A percentile compares a stretch with the other conserved stretches of the same genome.
Conservation (phyloP, 129 eudicot species). For the Ambrosia trifida region DNA sequence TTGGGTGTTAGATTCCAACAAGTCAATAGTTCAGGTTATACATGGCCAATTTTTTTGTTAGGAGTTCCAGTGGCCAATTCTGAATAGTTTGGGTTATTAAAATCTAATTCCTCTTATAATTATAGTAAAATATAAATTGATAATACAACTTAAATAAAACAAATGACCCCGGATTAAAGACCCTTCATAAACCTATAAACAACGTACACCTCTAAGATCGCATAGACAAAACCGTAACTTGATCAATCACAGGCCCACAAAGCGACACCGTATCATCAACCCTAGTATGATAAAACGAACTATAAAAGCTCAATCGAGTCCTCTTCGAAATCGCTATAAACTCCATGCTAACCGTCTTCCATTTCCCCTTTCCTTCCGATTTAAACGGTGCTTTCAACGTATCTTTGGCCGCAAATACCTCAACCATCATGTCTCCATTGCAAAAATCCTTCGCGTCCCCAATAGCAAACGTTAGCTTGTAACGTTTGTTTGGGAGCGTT, state of each 20-base stretch:
- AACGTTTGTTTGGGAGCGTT: constrained; percentile 54
- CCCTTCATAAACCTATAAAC: neutral
- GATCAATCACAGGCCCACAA: constrained; percentile 90
- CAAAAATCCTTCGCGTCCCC: constrained; percentile 82
- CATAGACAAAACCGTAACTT: constrained; percentile 48
- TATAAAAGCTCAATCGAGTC: constrained; percentile 73
- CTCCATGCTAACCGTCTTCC: constrained; percentile 43
- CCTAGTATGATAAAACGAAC: constrained; percentile 78
- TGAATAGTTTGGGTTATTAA: too few relatives aligned
- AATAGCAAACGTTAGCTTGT: constrained; percentile 54
- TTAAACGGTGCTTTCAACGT: constrained; percentile 66
- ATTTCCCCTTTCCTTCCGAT: constrained; percentile 74
- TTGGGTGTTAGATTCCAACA: too few relatives aligned
- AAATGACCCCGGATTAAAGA: neutral
- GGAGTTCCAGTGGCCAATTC: too few relatives aligned
- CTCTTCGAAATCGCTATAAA: constrained; percentile 56
- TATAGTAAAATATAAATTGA: neutral
- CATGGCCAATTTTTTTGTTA: too few relatives aligned
- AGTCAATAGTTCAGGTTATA: too few relatives aligned
- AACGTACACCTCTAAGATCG: constrained; percentile 5
- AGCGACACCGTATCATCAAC: constrained; percentile 58
- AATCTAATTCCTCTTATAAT: too few relatives aligned
- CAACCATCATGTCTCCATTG: constrained; percentile 92
- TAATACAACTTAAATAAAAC: neutral
- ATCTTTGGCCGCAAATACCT: constrained; percentile 68